Evolutionary conservation across 139 green algal genomes (phyloP), one percentile per base, ranked within the genome.

Genomic region (Gonium pectorale): DNA sequence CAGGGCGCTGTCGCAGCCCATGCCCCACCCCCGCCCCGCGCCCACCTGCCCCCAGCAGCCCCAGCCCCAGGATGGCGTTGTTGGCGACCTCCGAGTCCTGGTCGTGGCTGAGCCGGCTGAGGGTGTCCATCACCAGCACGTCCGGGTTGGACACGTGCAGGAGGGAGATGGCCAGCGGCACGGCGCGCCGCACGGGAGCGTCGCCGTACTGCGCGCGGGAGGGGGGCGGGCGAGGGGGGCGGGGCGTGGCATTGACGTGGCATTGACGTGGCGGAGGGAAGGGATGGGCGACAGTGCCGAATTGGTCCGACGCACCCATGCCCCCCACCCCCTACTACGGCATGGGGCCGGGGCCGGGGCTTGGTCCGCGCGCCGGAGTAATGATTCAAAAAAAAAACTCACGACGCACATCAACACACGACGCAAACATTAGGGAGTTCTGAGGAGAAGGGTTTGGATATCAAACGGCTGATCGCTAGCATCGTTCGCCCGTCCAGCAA

Each of bases 81-180:
- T 96, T 93, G 0, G 95, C 96, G 21, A 96, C 94, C 35, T 96
- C 87, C 3, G 77, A 54, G 62, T 90, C 79, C 52, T 90, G 92
- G 87, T 99, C 97, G 86, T 99, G 97, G 60, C 87, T 97, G 15
- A 99, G 92, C 17, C 97, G 86, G 82, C 91, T 94, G 43, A 99
- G 95, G 27, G 94, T 96, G 90, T 99, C 97, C 88, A 98, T 96
- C 5, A 96, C 90, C 33, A 75, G 69, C 69, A 98, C 90, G 79
- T 96, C 94, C 9, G 97, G 97, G 60, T 81, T 66, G 70, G 88
- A 95, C 0, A 96, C 88, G 87, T 98, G 96, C 43, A 99, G 95
- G 79, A 99, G 81, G 7, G 94, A 95, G 2, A 99, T 67, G 3
- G 95, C 96, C 63, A 99, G 93, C 15, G 97, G 97, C 43, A 99